Evolutionary conservation across 371 early-diverging fungal genomes (phyloP).

Genomic region (Haplosporangium sp.): DNA sequence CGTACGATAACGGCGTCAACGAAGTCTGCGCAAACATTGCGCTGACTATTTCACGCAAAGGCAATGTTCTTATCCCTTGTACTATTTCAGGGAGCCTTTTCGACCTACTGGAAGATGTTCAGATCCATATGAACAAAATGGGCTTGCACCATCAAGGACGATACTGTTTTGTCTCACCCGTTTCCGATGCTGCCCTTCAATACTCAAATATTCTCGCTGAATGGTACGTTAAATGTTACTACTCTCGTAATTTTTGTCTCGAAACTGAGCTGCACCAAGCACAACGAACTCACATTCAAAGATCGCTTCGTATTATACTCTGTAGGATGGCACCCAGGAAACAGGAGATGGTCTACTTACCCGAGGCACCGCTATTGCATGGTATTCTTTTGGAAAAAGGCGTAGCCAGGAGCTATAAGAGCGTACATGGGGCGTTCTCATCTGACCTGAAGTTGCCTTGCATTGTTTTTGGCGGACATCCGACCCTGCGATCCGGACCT

Average conservation of each 20-base stretch:
- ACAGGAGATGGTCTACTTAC: conserved; percentile 67
- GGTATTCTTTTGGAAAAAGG: conserved; percentile 63
- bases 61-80: conserved; percentile 79
- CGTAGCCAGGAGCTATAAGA: conserved; percentile 55
- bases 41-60: conserved; percentile 67
- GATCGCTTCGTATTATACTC: background rate
- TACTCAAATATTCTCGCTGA: conserved; percentile 89
- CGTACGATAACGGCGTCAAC: conserved; percentile 45
- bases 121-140: conserved; percentile 62
- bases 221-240: conserved; percentile 65
- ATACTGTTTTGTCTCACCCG: conserved; percentile 76
- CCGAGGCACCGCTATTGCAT: conserved; percentile 68
- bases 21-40: conserved; percentile 54
- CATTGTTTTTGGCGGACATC: conserved; percentile 74
- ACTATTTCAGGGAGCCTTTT: conserved; percentile 77
- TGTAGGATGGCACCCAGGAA: conserved; percentile 72
- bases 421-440: conserved; percentile 56
- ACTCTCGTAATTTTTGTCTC: background rate
- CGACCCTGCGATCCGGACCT: conserved; percentile 58
- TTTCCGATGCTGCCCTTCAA: conserved; percentile 81
- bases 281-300: conserved; percentile 1
- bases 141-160: conserved; percentile 70
- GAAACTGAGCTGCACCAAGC: background rate
- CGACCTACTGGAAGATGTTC: conserved; percentile 76
- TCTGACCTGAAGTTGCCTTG: conserved; percentile 65